Base-by-base conservation (phyloP, 257 asterid species). In the Echites panduratus region DNA sequence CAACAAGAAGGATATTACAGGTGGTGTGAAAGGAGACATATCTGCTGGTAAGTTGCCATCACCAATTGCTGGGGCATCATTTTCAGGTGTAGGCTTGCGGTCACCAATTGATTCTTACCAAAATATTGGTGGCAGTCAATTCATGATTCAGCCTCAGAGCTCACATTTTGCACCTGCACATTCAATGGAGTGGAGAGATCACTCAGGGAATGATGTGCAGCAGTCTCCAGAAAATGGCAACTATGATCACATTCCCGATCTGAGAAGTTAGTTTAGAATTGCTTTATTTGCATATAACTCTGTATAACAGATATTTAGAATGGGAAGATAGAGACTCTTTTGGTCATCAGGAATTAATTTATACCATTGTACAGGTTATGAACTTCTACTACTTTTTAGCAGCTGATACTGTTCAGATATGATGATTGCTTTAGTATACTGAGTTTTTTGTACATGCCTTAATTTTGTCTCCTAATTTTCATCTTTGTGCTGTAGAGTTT, bases 141-240 rank as follows among this genome's bases (percentile, higher is more conserved):
- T 78, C 70, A 74, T 78, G 85, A 70, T 64, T 32, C 86, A 73
- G 57, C 77, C 76, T 52, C 84, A 78, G 29, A 73, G 78, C 72
- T 61, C 71, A 82, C 89, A 85, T 35, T 72, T 83, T 75, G 57
- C 79, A 45, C 83, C 79, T 44, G 66, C 83, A 41, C 84, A 66
- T 48, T 78, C 80, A 70, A 74, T 74, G 79, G 85, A 84, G 43
- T 83, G 89, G 89, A 81, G 82, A 70, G 78, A 67, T 71, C 73
- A 64, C 77, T 63, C 82, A 5, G 82, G 75, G 40, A 77, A 73
- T 67, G 82, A 74, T 61, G 44, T 84, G 84, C 84, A 79, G 78
- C 87, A 78, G 32, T 80, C 88, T 66, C 81, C 86, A 61, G 85
- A 81, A 72, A 85, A 84, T 70, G 91, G 87, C 57, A 83, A 75